Evolutionary conservation across 169 alveolate genomes (phyloP).

Genomic region (Plasmodium cynomolgi): DNA sequence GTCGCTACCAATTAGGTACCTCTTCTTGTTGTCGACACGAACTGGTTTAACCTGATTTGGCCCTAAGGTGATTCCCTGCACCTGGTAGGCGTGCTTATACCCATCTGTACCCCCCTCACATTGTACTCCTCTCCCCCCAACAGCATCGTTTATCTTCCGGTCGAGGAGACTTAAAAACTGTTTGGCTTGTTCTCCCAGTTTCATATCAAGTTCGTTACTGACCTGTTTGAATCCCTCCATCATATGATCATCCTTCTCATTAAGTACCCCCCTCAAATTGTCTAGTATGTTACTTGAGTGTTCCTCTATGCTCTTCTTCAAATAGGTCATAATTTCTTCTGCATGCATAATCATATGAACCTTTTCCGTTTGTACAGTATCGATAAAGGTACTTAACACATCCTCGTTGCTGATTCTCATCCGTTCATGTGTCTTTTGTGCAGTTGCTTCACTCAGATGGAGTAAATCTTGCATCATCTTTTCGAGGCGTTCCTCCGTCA

Average conservation of each 20-base stretch:
- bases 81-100: neutral
- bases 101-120: neutral
- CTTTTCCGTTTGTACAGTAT: neutral
- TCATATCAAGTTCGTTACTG: neutral
- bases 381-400: neutral
- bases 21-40: neutral
- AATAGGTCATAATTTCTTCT: neutral
- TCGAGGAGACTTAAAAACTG: neutral
- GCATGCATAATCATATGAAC: neutral
- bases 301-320: neutral
- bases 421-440: neutral
- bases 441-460: neutral
- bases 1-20: neutral
- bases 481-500: neutral
- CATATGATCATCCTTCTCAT: constrained; percentile 2
- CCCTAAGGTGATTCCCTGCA: neutral
- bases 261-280: neutral
- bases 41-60: neutral
- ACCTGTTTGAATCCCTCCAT: neutral
- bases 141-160: neutral
- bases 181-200: neutral
- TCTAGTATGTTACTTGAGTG: neutral
- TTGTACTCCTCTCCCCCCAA: neutral
- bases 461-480: neutral
- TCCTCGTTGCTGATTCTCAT: neutral